Evolutionary conservation across 495 filamentous ascomycete species (phyloP).

Genomic region (Lepidopterella palustris): DNA sequence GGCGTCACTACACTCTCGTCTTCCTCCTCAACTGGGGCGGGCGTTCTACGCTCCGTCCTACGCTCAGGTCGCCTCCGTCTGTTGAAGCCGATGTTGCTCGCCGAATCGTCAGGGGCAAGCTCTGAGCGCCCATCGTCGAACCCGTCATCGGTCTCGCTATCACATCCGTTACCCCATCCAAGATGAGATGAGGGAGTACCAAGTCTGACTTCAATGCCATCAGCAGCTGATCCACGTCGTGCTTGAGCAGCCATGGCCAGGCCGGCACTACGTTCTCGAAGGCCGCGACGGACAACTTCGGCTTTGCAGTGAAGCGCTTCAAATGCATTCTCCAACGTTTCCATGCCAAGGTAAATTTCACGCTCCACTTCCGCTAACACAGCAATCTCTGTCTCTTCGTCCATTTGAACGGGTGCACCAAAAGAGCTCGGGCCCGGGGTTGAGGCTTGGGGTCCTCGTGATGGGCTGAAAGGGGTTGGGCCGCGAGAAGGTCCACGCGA

Average conservation of each 20-base stretch:
- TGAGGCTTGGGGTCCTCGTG: conserved; percentile 13
- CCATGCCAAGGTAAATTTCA: conserved; percentile 90
- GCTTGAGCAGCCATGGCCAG: conserved; percentile 71
- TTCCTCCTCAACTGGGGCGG: conserved; percentile 81
- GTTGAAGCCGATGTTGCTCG: conserved; percentile 80
- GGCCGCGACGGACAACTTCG: conserved; percentile 67
- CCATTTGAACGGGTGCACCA: conserved; percentile 69
- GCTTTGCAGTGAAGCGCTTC: conserved; percentile 84
- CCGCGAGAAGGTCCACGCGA: conserved; percentile 30
- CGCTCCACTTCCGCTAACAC: conserved; percentile 84
- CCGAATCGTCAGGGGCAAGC: conserved; percentile 64
- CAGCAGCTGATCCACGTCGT: conserved; percentile 47
- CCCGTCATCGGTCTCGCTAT: conserved; percentile 53
- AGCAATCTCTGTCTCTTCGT: conserved; percentile 91
- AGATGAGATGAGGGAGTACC: conserved; percentile 51
- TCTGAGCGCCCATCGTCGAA: conserved; percentile 59
- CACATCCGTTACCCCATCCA: conserved; percentile 35
- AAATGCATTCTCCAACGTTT: conserved; percentile 89
- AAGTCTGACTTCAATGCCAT: conserved; percentile 45
- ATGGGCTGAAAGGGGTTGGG: conserved; percentile 26
- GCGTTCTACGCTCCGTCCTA: conserved; percentile 68
- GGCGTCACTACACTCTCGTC: conserved; percentile 43
- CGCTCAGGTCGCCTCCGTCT: conserved; percentile 63
- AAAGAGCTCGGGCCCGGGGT: conserved; percentile 13
- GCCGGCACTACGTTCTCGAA: conserved; percentile 74